Percentiles rank a stretch among this genome's conserved stretches.
Evolutionary conservation across 139 green algal species (phyloP).

Genomic region (Parachlorella kessleri): DNA sequence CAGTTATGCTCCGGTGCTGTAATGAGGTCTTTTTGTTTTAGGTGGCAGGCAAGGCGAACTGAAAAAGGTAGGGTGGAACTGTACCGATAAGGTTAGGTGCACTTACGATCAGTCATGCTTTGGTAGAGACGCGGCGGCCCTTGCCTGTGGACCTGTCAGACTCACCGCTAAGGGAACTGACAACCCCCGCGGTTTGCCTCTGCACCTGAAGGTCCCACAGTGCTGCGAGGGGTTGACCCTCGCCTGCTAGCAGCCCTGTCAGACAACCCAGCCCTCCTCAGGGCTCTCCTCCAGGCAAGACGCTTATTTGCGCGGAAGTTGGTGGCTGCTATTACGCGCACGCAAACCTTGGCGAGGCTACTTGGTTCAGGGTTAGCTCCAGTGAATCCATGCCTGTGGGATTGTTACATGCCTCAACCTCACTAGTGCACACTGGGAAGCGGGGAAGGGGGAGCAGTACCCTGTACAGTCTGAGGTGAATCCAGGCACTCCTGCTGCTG

Average conservation of each 20-base stretch:
- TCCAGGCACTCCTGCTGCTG: too few species aligned
- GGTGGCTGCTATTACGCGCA: background rate
- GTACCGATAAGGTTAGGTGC: too few species aligned
- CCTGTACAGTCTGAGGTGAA: background rate
- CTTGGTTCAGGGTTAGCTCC: background rate
- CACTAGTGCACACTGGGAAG: constrained; percentile 3
- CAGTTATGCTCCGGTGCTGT: too few species aligned
- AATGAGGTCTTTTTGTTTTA: too few species aligned
- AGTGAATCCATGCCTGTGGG: background rate
- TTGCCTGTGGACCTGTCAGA: too few species aligned
- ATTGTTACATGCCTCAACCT: background rate
- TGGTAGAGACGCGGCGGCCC: too few species aligned
- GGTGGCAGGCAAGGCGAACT: too few species aligned
- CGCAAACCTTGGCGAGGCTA: background rate
- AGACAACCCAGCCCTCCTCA: constrained; percentile 49
- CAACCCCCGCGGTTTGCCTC: too few species aligned
- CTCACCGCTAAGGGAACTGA: too few species aligned
- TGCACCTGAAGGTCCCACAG: constrained; percentile 17
- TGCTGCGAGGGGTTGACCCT: constrained; percentile 33
- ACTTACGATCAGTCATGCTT: background rate
- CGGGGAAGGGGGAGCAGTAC: background rate
- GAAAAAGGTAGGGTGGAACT: too few species aligned
- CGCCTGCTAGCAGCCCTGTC: constrained; percentile 37
- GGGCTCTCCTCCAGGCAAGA: constrained; percentile 9
- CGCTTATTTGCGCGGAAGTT: background rate